These are phyloP conservation scores for Diaporthe sp. DNA, from an alignment of 2,329 filamentous ascomycete genomes.

Conservation along the genomic window DNA sequence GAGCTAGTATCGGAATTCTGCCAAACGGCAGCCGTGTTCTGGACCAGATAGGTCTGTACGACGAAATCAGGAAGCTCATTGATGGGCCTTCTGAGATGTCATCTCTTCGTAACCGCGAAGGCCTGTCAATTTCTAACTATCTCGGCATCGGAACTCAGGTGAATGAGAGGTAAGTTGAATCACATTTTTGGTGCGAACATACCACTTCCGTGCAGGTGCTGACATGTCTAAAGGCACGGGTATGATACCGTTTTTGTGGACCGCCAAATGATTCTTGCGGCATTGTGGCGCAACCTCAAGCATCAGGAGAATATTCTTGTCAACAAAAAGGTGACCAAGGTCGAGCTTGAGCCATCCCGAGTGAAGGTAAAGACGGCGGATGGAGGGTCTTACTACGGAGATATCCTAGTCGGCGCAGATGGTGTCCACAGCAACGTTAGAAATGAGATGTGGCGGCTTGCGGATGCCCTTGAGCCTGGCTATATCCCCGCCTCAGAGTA, in stretches of 20 bases:
- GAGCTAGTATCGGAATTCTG: conserved; percentile 62
- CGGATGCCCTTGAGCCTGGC: background rate
- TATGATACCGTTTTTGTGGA: conserved; percentile 54
- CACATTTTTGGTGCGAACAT: background rate
- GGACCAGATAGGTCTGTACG: conserved; percentile 63
- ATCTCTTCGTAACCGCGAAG: conserved; percentile 27
- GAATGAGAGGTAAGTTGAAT: background rate
- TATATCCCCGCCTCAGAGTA: conserved; percentile 7
- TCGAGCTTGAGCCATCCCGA: conserved; percentile 43
- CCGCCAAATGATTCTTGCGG: conserved; percentile 51
- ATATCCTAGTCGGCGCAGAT: conserved; percentile 56
- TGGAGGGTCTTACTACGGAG: conserved; percentile 49
- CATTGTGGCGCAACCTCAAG: conserved; percentile 51
- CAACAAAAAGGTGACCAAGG: conserved; percentile 47
- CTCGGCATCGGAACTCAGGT: background rate
- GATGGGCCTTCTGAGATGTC: conserved; percentile 30
- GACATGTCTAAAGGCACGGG: conserved; percentile 44
- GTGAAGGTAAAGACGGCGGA: conserved; percentile 51
- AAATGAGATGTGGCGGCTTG: conserved; percentile 47
- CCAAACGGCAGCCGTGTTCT: conserved; percentile 60
- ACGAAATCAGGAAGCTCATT: conserved; percentile 44
- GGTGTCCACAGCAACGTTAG: conserved; percentile 57
- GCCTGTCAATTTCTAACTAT: background rate
- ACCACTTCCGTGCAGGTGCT: conserved; percentile 32
- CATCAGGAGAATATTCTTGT: conserved; percentile 52